Percentiles rank a stretch among this genome's conserved stretches.
Conservation (phyloP, 148 eudicot genomes). For the Selenicereus undatus region DNA sequence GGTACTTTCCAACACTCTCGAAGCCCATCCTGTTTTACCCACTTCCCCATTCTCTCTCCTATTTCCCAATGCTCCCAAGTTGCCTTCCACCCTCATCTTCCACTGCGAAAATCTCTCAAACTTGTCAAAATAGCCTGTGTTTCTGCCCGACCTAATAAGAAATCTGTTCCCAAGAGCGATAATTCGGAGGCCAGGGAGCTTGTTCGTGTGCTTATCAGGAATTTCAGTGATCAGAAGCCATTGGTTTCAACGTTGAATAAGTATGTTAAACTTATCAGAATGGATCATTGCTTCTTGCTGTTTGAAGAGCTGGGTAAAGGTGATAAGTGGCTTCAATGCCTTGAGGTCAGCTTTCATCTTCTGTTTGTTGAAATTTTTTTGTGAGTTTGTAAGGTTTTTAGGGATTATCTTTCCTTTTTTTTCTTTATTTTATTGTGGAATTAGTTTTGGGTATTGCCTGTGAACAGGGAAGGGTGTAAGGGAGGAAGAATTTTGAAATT, state of each 20-base stretch:
- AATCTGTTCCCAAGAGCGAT: conserved; percentile 21
- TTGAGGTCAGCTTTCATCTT: conserved; percentile 50
- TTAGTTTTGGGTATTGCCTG: conserved; percentile 4
- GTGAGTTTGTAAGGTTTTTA: neutral
- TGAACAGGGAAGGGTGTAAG: neutral
- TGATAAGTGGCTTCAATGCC: conserved; percentile 91
- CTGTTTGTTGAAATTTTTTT: neutral
- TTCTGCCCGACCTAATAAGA: conserved; percentile 34
- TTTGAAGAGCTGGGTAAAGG: conserved; percentile 83
- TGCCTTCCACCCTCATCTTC: conserved; percentile 6
- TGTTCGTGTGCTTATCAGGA: conserved; percentile 50
- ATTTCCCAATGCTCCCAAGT: conserved; percentile 17
- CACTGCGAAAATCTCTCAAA: conserved; percentile 3
- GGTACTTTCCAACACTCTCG: conserved; percentile 16
- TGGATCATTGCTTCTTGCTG: conserved; percentile 85
- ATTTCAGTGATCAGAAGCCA: conserved; percentile 50
- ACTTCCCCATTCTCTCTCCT: conserved; percentile 17
- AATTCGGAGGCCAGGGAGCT: conserved; percentile 53
- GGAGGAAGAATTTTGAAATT: neutral
- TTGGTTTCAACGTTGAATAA: conserved; percentile 52
- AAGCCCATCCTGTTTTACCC: conserved; percentile 12
- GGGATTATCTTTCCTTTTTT: neutral
- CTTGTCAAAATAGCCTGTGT: conserved; percentile 23
- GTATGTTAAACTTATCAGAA: conserved; percentile 60
- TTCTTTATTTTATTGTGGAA: neutral